Conservation (phyloP, 2,329 filamentous ascomycete species). For the Diaporthe sp. region DNA sequence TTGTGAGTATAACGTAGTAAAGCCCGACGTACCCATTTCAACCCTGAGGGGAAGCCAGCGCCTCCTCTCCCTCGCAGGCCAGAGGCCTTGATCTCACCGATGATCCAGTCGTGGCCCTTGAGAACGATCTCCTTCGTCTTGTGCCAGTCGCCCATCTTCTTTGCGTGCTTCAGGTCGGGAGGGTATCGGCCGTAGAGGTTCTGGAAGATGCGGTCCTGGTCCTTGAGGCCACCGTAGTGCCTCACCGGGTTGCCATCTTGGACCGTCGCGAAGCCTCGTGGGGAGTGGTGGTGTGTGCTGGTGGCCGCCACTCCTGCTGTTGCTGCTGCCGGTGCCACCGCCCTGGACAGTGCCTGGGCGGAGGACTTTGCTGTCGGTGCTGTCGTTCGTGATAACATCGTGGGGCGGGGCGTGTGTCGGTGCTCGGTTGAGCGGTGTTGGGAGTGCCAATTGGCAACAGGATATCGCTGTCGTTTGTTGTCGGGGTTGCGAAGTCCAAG, state of each 20-base stretch:
- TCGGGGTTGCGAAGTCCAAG: conserved; percentile 38
- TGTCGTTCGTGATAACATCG: conserved; percentile 61
- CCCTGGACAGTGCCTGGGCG: conserved; percentile 56
- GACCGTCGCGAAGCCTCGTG: conserved; percentile 84
- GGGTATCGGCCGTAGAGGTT: conserved; percentile 97
- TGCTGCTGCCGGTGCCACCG: conserved; percentile 45
- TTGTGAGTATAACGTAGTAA: no score
- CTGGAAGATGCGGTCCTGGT: conserved; percentile 99
- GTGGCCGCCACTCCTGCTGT: conserved; percentile 53
- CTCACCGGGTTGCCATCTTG: conserved; percentile 80
- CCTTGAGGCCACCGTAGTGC: conserved; percentile 87
- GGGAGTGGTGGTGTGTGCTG: conserved; percentile 61
- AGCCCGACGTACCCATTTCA: conserved; percentile 89
- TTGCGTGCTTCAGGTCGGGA: conserved; percentile 90
- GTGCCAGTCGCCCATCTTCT: conserved; percentile 99
- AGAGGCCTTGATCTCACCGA: conserved; percentile 96
- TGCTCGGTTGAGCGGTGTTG: conserved; percentile 54
- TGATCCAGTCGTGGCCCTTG: conserved; percentile 99
- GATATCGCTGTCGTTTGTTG: conserved; percentile 15
- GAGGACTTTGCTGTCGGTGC: conserved; percentile 57
- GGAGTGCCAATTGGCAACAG: conserved; percentile 50
- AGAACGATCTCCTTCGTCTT: conserved; percentile 98
- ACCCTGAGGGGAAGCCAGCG: conserved; percentile 95
- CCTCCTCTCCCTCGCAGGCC: conserved; percentile 95
- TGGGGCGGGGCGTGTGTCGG: conserved; percentile 44